Evolutionary conservation across 441 rosid species (phyloP), one percentile per base, ranked within the genome.

Genomic region (Geranium incanum): DNA sequence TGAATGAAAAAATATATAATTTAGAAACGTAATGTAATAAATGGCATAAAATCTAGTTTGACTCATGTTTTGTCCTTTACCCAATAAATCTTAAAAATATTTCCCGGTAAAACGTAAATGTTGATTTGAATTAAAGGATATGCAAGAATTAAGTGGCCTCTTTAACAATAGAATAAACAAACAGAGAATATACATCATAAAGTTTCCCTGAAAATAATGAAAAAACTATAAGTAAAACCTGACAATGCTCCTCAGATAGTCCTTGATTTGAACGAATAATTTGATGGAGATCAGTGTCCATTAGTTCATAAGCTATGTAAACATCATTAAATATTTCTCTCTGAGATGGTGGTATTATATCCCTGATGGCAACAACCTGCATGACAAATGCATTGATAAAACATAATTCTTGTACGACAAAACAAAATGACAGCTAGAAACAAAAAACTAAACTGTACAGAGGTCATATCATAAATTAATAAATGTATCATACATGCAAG

Each of bases 241-340:
- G 97, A 78, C 94, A 87, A 71, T 95, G 99, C 81, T 95, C 98
- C 81, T 92, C 99, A 0, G 99, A 95, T 67, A 95, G 77, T 68
- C 79, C 13, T 76, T 95, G 99, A 75, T 92, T 95, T 36, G 99
- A 95, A 69, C 95, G 90, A 55, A 90, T 88, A 71, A 95, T 95
- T 70, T 95, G 96, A 77, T 95, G 97, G 74, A 95, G 92, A 82
- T 95, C 99, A 2, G 33, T 28, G 33, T 28, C 33, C 33, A 28
- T 28, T 28, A 28, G 33, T 28, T 28, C 33, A 16, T 74, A 84
- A 33, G 99, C 84, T 3, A 92, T 84, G 76, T 95, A 95, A 23
- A 95, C 99, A 80, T 95, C 98, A 12, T 76, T 72, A 77, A 95
- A 95, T 76, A 89, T 88, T 78, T 88, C 81, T 72, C 98, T 67